Conservation (phyloP, 163 green algal species). For the Coccomyxa subellipsoidea region DNA sequence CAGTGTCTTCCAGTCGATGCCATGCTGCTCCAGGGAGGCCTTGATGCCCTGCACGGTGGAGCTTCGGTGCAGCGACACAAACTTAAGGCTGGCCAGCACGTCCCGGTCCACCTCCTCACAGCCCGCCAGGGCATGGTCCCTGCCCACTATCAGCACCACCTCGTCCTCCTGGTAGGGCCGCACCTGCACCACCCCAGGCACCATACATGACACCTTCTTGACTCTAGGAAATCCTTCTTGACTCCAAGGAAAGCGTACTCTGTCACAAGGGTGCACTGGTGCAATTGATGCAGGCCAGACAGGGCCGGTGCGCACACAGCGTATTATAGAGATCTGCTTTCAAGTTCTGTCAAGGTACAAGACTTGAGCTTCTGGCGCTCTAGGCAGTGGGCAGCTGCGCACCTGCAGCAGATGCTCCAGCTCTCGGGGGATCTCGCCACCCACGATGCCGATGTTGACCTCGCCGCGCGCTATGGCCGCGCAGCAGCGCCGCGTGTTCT, state of each 20-base stretch:
- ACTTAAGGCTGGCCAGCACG: slow-evolving; percentile 18
- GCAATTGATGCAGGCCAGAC: too few species aligned
- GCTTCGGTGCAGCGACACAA: slow-evolving; percentile 31
- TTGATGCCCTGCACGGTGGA: slow-evolving; percentile 30
- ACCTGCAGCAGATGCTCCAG: slow-evolving; percentile 29
- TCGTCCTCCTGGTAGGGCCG: slow-evolving; percentile 27
- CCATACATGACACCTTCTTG: too few species aligned
- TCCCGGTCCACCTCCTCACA: neutral
- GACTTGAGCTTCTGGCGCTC: neutral
- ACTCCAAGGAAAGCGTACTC: too few species aligned
- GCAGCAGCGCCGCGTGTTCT: slow-evolving; percentile 37
- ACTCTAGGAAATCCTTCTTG: too few species aligned
- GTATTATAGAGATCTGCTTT: too few species aligned
- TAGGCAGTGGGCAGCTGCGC: neutral
- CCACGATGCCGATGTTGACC: slow-evolving; percentile 28
- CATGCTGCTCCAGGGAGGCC: slow-evolving; percentile 20
- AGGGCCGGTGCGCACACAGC: too few species aligned
- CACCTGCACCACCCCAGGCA: slow-evolving; percentile 3
- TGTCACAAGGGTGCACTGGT: too few species aligned
- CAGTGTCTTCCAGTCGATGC: slow-evolving; percentile 33
- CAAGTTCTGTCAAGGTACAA: too few species aligned
- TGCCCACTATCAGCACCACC: slow-evolving; percentile 23
- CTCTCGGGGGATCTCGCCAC: slow-evolving; percentile 23
- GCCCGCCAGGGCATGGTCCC: neutral
- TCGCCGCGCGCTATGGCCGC: slow-evolving; percentile 21